Evolutionary conservation across 257 asterid species (phyloP).

Genomic region (Avicennia marina): DNA sequence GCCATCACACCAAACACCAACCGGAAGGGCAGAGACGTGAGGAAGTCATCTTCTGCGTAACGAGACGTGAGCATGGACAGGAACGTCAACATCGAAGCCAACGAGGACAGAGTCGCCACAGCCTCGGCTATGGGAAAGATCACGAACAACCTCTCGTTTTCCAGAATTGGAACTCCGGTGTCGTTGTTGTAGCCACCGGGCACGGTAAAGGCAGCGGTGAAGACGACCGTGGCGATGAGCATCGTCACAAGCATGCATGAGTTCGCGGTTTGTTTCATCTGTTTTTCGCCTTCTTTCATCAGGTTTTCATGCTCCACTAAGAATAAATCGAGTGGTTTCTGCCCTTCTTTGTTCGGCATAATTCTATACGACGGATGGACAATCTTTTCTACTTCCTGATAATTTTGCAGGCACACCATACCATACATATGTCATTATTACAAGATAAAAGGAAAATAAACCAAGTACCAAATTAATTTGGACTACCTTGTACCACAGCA

Average conservation of each 20-base stretch:
- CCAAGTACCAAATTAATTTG: too few relatives aligned
- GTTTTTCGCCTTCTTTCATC: conserved; percentile 34
- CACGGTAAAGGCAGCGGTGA: conserved; percentile 34
- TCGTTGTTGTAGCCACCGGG: conserved; percentile 32
- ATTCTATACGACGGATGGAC: conserved; percentile 12
- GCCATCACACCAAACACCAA: conserved; percentile 27
- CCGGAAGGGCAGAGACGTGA: conserved; percentile 26
- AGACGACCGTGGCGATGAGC: conserved; percentile 35
- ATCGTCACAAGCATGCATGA: conserved; percentile 32
- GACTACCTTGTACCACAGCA: conserved; percentile 36
- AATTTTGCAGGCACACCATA: too few relatives aligned
- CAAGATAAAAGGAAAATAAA: too few relatives aligned
- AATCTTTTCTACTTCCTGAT: conserved; percentile 31
- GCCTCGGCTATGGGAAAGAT: conserved; percentile 29
- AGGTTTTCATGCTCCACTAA: conserved; percentile 8
- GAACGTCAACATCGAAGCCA: conserved; percentile 31
- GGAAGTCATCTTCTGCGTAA: conserved; percentile 26
- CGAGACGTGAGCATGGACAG: conserved; percentile 35
- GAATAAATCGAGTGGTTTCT: conserved; percentile 27
- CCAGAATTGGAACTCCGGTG: conserved; percentile 20
- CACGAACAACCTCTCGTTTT: conserved; percentile 1
- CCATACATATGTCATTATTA: too few relatives aligned
- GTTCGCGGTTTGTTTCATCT: conserved; percentile 30
- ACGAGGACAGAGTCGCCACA: conserved; percentile 25
- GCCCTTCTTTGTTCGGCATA: conserved; percentile 5